Base-by-base conservation (phyloP, 2,329 filamentous ascomycete species). In the Epichloe typhina region DNA sequence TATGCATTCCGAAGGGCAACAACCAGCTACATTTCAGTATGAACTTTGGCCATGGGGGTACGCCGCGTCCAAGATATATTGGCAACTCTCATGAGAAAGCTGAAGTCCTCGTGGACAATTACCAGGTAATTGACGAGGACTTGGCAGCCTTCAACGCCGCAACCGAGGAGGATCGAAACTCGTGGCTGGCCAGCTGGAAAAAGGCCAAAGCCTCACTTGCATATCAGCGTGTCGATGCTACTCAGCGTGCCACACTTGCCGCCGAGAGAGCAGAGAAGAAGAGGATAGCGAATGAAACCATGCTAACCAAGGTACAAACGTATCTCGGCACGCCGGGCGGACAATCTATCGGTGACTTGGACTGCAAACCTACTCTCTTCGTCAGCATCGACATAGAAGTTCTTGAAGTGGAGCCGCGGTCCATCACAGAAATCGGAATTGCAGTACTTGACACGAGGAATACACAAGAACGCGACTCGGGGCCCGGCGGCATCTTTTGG, bases 381-480 rank as follows among this genome's bases (percentile, higher is more conserved):
- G 72, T 95, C 52, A 81, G 78, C 54, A 72, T 97, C 43, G 93
- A 98, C 59, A 71, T 93, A 35, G 93, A 98, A 65, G 82, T 84
- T 1, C 87, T 83, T 52, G 93, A 98, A 64, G 67, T 69, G 21
- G 72, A 78, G 43, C 77, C 80, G 12, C 70, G 74, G 36, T 71
- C 78, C 12, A 76, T 97, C 52, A 95, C 90, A 0, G 93, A 98
- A 65, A 74, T 98, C 39, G 93, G 93, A 1, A 72, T 98, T 40
- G 83, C 88, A 1, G 82, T 83, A 3, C 72, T 97, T 0, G 89
- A 97, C 62, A 89, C 85, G 1, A 58, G 65, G 4, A 65, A 76
- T 38, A 62, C 88, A 21, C 58, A 66, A 1, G 68, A 64, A 7
- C 54, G 81, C 0, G 59, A 77, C 0, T 85, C 86, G 3, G 86